Evolutionary conservation across 129 eudicot species (phyloP), one percentile per base, ranked within the genome.

Genomic region (Escallonia rubra): DNA sequence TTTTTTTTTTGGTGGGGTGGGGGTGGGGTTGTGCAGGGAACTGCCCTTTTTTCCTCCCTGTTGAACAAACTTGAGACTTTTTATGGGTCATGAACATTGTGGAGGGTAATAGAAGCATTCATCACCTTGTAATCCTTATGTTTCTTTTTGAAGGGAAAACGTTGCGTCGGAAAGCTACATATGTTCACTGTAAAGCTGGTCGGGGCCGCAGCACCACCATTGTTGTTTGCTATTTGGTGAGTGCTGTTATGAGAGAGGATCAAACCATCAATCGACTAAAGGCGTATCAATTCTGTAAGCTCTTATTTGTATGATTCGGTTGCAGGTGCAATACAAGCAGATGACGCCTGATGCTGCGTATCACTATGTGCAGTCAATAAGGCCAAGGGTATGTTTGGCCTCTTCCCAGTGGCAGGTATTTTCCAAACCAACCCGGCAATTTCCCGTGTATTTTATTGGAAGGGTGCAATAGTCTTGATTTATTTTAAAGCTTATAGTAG

Each of bases 161-260:
- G 45, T 77, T 70, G 16, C 70, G 60, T 38, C 78, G 80, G 60
- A 70, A 49, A 63, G 72, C 71, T 55, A 85, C 96, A 4, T 88
- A 88, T 67, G 91, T 88, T 6, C 91, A 88, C 57, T 85, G 96
- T 68, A 88, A 87, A 77, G 95, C 95, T 68, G 96, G 96, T 64
- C 82, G 96, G 52, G 96, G 96, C 13, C 96, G 96, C 41, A 88
- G 96, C 83, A 88, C 96, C 43, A 88, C 96, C 40, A 67, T 88
- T 69, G 91, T 88, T 10, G 46, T 88, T 43, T 88, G 91, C 63
- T 85, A 88, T 71, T 56, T 88, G 82, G 96, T 87, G 64, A 76
- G 87, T 62, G 11, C 46, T 50, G 5, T 3, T 38, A 2, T 53
- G 41, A 9, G 16, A 3, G 2, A 15, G 39, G 51, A 39, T 39